Conservation (phyloP, 352 stramenopile genomes). For the Pythium dissimile region DNA sequence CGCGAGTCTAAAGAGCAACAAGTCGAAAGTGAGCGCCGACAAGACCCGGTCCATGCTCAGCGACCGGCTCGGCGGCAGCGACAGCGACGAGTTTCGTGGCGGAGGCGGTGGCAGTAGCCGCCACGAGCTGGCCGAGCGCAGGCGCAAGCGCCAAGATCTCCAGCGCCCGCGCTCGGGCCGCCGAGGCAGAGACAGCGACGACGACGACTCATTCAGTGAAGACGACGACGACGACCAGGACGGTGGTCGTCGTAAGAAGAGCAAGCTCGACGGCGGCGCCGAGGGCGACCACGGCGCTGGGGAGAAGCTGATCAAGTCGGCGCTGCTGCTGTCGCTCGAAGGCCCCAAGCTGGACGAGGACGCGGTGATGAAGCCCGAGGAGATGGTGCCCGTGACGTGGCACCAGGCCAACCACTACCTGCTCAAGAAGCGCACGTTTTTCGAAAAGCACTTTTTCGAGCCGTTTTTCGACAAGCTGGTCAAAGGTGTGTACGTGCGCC, state of each 20-base stretch:
- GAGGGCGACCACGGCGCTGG: constrained; percentile 13
- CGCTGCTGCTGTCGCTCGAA: constrained; percentile 33
- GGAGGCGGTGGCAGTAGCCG: constrained; percentile 25
- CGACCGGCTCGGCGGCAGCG: constrained; percentile 62
- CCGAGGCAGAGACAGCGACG: constrained; percentile 18
- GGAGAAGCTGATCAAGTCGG: constrained; percentile 25
- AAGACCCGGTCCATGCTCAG: constrained; percentile 77
- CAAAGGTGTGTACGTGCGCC: constrained; percentile 65
- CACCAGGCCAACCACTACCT: constrained; percentile 78
- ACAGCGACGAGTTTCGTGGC: constrained; percentile 42
- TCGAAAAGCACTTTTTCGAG: constrained; percentile 87
- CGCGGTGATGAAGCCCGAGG: constrained; percentile 40
- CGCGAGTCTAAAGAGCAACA: constrained; percentile 75
- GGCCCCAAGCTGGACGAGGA: constrained; percentile 37
- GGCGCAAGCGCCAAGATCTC: constrained; percentile 69
- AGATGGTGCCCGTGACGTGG: constrained; percentile 73
- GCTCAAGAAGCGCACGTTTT: constrained; percentile 65
- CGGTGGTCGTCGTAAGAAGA: constrained; percentile 16
- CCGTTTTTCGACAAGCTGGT: constrained; percentile 81
- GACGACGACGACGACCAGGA: constrained; percentile 34
- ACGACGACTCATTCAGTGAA: constrained; percentile 25
- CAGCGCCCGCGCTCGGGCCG: constrained; percentile 42
- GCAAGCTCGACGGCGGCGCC: constrained; percentile 18
- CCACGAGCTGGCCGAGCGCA: constrained; percentile 70
- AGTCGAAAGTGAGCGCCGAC: constrained; percentile 48